Percentiles rank a stretch among this genome's conserved stretches.
Evolutionary conservation across 768 basidiomycete genomes (phyloP).

Genomic region (Floccularia luteovirens): DNA sequence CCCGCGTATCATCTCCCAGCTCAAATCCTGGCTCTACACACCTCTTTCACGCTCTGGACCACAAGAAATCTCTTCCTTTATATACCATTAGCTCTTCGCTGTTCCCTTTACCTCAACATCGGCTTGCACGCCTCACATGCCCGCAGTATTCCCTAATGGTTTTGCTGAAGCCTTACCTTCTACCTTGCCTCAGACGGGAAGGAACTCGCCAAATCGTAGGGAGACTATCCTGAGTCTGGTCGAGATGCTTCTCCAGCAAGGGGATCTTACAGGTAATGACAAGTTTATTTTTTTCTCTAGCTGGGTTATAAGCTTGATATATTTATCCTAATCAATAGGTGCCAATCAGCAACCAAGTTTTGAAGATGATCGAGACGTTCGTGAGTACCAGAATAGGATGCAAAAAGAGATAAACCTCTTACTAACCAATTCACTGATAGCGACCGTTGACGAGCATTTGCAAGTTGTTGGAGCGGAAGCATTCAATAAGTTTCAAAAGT

Average conservation of each 20-base stretch:
- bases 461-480: slow-evolving; percentile 59
- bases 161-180: slow-evolving; percentile 10
- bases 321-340: no score
- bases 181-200: slow-evolving; percentile 14
- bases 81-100: no score
- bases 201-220: slow-evolving; percentile 26
- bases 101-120: no score
- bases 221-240: slow-evolving; percentile 44
- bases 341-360: slow-evolving; percentile 36
- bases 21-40: no score
- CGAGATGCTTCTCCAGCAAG: slow-evolving; percentile 37
- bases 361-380: slow-evolving; percentile 59
- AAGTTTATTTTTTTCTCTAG: slow-evolving; percentile 6
- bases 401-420: not conserved
- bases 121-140: no score
- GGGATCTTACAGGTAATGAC: slow-evolving; percentile 22
- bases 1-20: no score
- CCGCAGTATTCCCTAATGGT: slow-evolving; percentile 11
- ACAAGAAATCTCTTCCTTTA: no score
- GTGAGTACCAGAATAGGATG: slow-evolving; percentile 32
- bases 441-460: slow-evolving; percentile 62
- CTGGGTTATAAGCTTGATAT: not conserved
- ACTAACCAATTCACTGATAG: slow-evolving; percentile 19
- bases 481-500: slow-evolving; percentile 61
- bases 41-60: no score